These are phyloP conservation scores for Trebouxia sp. DNA, from an alignment of 139 green algal species.

Conservation along the genomic window DNA sequence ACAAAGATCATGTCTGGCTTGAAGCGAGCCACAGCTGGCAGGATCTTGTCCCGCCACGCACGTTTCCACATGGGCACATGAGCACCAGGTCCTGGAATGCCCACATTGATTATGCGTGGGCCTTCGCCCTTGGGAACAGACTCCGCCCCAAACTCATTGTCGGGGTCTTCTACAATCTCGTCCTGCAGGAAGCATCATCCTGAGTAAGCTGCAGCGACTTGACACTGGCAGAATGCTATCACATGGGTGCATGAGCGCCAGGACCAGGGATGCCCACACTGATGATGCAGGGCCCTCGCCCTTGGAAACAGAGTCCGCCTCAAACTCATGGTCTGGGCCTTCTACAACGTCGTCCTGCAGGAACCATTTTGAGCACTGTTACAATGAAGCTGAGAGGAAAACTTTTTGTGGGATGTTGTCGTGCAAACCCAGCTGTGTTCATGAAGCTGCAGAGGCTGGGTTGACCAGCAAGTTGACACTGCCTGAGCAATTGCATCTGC, in stretches of 20 bases:
- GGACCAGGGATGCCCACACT: not conserved
- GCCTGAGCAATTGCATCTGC: too few species aligned
- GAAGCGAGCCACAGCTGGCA: slow-evolving; percentile 50
- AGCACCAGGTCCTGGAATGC: slow-evolving; percentile 70
- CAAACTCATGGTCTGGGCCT: too few species aligned
- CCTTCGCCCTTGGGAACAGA: slow-evolving; percentile 39
- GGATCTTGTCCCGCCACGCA: slow-evolving; percentile 88
- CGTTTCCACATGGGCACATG: slow-evolving; percentile 67
- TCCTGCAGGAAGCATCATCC: not conserved
- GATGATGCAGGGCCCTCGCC: not conserved
- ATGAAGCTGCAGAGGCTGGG: too few species aligned
- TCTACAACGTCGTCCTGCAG: too few species aligned
- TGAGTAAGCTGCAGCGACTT: not conserved
- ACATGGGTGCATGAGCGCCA: not conserved
- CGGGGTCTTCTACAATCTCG: slow-evolving; percentile 52
- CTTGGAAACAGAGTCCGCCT: too few species aligned
- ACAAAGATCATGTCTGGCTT: slow-evolving; percentile 75
- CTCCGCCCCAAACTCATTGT: slow-evolving; percentile 59
- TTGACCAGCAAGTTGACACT: too few species aligned
- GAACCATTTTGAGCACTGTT: too few species aligned
- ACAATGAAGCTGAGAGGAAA: too few species aligned
- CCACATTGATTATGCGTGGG: slow-evolving; percentile 89
- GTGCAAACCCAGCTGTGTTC: too few species aligned
- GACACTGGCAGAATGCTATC: not conserved
- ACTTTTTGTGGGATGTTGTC: too few species aligned